Base-by-base conservation (phyloP, 1,139 yeast species). In the Saccharomycopsis hybrid region DNA sequence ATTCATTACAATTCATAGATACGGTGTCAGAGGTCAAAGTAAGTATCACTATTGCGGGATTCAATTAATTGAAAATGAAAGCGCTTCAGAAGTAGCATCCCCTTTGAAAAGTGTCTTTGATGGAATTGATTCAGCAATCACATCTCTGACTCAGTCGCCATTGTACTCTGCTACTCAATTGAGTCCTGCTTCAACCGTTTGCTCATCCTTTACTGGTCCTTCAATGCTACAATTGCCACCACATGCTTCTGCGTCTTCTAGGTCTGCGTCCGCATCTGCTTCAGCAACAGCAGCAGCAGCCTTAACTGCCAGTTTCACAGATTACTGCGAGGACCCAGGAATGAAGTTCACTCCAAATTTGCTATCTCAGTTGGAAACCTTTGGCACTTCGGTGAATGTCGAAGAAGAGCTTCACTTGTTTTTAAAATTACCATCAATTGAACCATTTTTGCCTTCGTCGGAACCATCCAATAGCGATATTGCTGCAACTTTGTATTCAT, bases 1-100 rank as follows among this genome's bases (percentile, higher is more conserved):
- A 1, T 73, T 73, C 51, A 71, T 88, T 56, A 82, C 86, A 33
- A 86, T 96, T 0, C 75, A 97, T 58, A 74, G 97, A 55, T 70
- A 89, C 54, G 97, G 97, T 9, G 82, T 84, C 67, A 73, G 96
- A 49, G 96, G 96, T 5, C 90, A 85, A 61, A 82, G 92, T 25
- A 86, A 87, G 61, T 89, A 90, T 64, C 96, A 89, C 63, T 90
- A 89, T 63, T 87, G 96, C 67, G 97, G 97, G 1, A 72, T 89
- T 48, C 77, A 76, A 58, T 65, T 89, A 49, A 67, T 77, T 24
- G 85, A 78, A 7, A n/a, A 28, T 25, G 11, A 25, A n/a, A 9
- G 7, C 30, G 27, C 13, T 13, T 32, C 45, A 25, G 51, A 50
- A 32, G 54, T 44, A 7, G 40, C 53, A 5, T 52, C 54, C 29